Conservation (phyloP, 805 yeast species). For the Zygoascus ofunaensis region DNA sequence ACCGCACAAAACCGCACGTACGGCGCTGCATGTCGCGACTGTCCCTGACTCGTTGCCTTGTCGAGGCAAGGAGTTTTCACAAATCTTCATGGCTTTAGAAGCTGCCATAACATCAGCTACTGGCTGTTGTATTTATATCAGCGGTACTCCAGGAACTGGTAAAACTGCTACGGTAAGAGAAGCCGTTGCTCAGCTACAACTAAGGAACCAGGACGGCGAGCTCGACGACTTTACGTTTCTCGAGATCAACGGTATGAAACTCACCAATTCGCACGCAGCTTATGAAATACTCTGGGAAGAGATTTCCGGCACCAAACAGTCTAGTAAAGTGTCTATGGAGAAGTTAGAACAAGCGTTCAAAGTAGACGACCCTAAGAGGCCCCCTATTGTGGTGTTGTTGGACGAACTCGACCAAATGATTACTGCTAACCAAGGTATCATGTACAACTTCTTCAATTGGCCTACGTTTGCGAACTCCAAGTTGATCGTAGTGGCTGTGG, state of each 20-base stretch:
- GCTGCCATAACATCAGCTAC: conserved; percentile 58
- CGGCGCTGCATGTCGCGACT: conserved; percentile 28
- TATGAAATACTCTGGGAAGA: conserved; percentile 79
- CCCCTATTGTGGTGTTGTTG: conserved; percentile 66
- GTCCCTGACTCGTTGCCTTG: conserved; percentile 60
- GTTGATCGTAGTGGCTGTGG: conserved; percentile 82
- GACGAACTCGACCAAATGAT: conserved; percentile 94
- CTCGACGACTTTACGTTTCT: conserved; percentile 53
- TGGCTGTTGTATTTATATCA: conserved; percentile 80
- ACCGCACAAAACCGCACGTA: conserved; percentile 24
- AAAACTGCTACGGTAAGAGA: conserved; percentile 90
- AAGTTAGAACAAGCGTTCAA: conserved; percentile 64
- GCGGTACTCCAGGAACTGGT: conserved; percentile 98
- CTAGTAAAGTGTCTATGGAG: conserved; percentile 55
- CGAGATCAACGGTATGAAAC: conserved; percentile 86
- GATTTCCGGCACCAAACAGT: conserved; percentile 45
- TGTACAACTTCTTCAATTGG: conserved; percentile 98
- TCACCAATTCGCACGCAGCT: conserved; percentile 68
- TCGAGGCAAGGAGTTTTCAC: conserved; percentile 72
- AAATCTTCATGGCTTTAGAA: conserved; percentile 59
- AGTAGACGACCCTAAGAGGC: conserved; percentile 22
- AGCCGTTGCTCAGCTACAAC: conserved; percentile 60
- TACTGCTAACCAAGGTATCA: conserved; percentile 68
- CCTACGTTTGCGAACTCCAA: conserved; percentile 75
- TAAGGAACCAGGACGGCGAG: conserved; percentile 32